phyloP scores from a whole-genome alignment of 345 rosid species.

The thale cress (Arabidopsis thaliana) region DNA sequence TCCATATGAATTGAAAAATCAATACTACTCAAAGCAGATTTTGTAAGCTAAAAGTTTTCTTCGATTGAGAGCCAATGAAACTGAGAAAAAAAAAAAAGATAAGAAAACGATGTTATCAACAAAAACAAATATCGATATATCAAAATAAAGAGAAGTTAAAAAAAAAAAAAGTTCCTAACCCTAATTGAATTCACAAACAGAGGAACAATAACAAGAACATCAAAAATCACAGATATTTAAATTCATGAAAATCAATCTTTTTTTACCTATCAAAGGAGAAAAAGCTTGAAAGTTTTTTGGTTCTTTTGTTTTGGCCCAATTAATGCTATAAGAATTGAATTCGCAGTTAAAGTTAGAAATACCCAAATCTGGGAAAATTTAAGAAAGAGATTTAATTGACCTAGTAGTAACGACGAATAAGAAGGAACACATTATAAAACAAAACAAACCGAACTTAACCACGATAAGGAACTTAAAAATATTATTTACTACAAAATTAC shows the following conservation, averaged over 20 bases:
- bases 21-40: constrained; percentile 29
- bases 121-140: neutral
- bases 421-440: constrained; percentile 26
- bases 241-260: neutral
- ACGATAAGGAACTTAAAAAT: constrained; percentile 8
- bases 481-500: neutral
- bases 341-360: constrained; percentile 42
- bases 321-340: constrained; percentile 34
- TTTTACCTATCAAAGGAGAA: constrained; percentile 25
- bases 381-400: constrained; percentile 41
- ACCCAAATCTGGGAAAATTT: constrained; percentile 42
- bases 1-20: constrained; percentile 36
- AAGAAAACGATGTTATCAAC: constrained; percentile 14
- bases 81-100: constrained; percentile 35
- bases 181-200: constrained; percentile 10
- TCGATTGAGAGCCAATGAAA: constrained; percentile 30
- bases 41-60: constrained; percentile 15
- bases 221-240: neutral
- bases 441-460: constrained; percentile 45
- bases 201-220: constrained; percentile 18
- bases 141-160: constrained; percentile 2
- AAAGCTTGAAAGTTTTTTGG: neutral
- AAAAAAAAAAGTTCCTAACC: constrained; percentile 12
- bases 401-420: constrained; percentile 42
- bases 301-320: constrained; percentile 1